Conservation (phyloP, 306 rosid species). For the Dalbergia oliveri region DNA sequence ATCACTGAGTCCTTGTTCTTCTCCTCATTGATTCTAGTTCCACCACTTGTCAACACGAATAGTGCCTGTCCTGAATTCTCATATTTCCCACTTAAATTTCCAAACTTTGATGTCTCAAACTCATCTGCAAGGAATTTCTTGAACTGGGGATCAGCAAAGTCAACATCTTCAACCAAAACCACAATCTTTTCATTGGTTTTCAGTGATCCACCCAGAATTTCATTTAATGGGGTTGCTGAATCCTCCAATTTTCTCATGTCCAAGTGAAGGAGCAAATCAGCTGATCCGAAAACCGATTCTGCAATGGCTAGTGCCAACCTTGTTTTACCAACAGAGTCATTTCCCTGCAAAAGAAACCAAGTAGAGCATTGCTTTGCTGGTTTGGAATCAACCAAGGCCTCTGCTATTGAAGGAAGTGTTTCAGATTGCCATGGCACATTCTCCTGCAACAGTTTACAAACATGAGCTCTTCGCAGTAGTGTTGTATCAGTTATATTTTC, state of each 20-base stretch:
- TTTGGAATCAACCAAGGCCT: conserved; percentile 66
- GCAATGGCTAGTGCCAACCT: conserved; percentile 78
- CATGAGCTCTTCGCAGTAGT: conserved; percentile 57
- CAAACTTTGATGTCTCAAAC: conserved; percentile 61
- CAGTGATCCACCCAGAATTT: conserved; percentile 59
- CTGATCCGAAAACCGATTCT: conserved; percentile 79
- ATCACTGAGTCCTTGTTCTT: conserved; percentile 55
- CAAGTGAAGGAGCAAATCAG: conserved; percentile 60
- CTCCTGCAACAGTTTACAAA: conserved; percentile 78
- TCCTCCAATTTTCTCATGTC: conserved; percentile 54
- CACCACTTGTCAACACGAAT: conserved; percentile 65
- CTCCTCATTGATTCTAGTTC: conserved; percentile 41
- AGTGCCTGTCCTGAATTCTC: conserved; percentile 52
- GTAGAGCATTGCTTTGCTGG: conserved; percentile 53
- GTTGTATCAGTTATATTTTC: conserved; percentile 59
- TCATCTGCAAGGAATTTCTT: conserved; percentile 67
- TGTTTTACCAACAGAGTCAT: conserved; percentile 76
- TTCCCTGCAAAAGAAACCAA: conserved; percentile 85
- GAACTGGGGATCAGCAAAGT: conserved; percentile 73
- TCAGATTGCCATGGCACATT: conserved; percentile 97
- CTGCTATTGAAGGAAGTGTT: conserved; percentile 73
- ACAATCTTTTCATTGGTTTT: conserved; percentile 64
- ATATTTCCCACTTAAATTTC: conserved; percentile 48
- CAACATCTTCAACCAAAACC: conserved; percentile 70
- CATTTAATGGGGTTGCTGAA: conserved; percentile 45